Conservation (phyloP, 495 filamentous ascomycete species). For the Lepidopterella palustris region DNA sequence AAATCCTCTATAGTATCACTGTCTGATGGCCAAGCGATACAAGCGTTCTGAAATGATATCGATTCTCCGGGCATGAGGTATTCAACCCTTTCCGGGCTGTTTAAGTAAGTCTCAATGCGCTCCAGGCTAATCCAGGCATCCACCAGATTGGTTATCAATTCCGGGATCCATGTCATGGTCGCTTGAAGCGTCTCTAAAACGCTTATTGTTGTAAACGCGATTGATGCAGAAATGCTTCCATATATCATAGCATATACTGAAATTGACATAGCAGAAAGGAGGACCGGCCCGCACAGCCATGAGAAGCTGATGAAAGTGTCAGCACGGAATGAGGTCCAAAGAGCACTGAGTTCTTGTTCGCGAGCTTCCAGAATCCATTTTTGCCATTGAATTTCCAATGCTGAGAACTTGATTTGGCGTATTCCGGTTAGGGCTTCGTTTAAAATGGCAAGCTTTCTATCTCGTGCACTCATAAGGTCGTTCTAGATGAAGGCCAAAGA, state of each 20-base stretch:
- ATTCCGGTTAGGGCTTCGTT: slow-evolving; percentile 79
- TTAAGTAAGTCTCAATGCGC: slow-evolving; percentile 67
- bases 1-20: slow-evolving; percentile 44
- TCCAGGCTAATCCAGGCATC: slow-evolving; percentile 70
- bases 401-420: slow-evolving; percentile 83
- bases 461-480: slow-evolving; percentile 69
- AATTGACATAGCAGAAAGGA: slow-evolving; percentile 65
- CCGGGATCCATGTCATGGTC: slow-evolving; percentile 63
- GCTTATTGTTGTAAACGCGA: slow-evolving; percentile 74
- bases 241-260: slow-evolving; percentile 59
- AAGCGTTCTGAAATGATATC: slow-evolving; percentile 62
- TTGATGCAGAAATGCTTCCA: slow-evolving; percentile 59
- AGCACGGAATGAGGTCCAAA: slow-evolving; percentile 59
- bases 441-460: slow-evolving; percentile 69
- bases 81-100: slow-evolving; percentile 56
- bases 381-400: slow-evolving; percentile 75
- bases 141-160: slow-evolving; percentile 58
- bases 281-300: slow-evolving; percentile 69
- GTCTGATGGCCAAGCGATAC: slow-evolving; percentile 69
- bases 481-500: slow-evolving; percentile 32
- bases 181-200: slow-evolving; percentile 68
- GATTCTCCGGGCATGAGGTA: slow-evolving; percentile 50
- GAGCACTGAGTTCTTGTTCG: slow-evolving; percentile 55
- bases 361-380: slow-evolving; percentile 60
- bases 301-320: slow-evolving; percentile 53